Conservation (phyloP, 2,329 filamentous ascomycete species). For the Huntiella abstrusa region DNA sequence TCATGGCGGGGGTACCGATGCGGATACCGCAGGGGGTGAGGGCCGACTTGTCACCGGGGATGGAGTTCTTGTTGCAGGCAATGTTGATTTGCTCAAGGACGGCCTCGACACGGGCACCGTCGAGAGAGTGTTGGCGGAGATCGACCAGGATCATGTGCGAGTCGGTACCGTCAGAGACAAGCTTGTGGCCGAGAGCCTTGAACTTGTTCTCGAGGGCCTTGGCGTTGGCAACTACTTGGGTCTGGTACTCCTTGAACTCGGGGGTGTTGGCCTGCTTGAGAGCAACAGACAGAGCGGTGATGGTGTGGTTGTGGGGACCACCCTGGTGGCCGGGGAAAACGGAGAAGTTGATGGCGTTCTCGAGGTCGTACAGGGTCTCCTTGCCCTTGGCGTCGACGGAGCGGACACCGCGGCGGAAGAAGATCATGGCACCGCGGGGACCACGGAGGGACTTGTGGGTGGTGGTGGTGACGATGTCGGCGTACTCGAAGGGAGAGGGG, state of each 20-base stretch:
- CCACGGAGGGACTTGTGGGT: slow-evolving; percentile 95
- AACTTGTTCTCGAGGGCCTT: slow-evolving; percentile 58
- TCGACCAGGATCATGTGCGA: slow-evolving; percentile 92
- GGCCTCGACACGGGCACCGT: slow-evolving; percentile 77
- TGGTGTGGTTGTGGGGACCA: slow-evolving; percentile 97
- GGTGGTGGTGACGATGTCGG: slow-evolving; percentile 92
- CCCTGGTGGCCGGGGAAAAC: slow-evolving; percentile 98
- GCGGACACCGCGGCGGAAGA: slow-evolving; percentile 85
- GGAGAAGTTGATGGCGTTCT: slow-evolving; percentile 82
- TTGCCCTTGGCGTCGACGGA: slow-evolving; percentile 70
- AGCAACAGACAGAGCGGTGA: slow-evolving; percentile 83
- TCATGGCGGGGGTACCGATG: slow-evolving; percentile 95
- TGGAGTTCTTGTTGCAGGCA: slow-evolving; percentile 98
- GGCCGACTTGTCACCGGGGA: slow-evolving; percentile 84
- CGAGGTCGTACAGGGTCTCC: slow-evolving; percentile 76
- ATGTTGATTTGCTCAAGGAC: slow-evolving; percentile 85
- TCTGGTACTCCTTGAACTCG: slow-evolving; percentile 86
- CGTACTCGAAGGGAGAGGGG: slow-evolving; percentile 71
- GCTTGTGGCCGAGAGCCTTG: slow-evolving; percentile 65
- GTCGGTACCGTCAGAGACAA: slow-evolving; percentile 89
- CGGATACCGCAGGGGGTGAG: slow-evolving; percentile 83
- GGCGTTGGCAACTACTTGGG: slow-evolving; percentile 76
- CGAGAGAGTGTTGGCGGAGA: slow-evolving; percentile 71
- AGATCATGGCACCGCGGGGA: slow-evolving; percentile 92
- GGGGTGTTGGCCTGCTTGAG: slow-evolving; percentile 79